A percentile compares a stretch with the other conserved stretches of the same genome.
These are phyloP conservation scores for Boechera divaricarpa DNA, from an alignment of 345 rosid species.

Conservation along the genomic window DNA sequence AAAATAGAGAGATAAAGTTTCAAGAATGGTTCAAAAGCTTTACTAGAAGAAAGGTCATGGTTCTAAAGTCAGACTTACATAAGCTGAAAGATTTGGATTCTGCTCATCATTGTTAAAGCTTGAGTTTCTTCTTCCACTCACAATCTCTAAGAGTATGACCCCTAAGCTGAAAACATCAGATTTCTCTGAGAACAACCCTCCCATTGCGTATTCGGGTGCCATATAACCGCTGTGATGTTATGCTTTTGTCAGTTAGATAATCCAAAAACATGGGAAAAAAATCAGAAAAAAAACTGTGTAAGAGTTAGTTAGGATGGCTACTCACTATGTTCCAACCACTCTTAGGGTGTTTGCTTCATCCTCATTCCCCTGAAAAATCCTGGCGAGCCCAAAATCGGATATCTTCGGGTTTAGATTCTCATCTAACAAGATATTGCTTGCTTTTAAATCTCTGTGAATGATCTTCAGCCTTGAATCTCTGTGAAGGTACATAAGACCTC, in stretches of 20 bases:
- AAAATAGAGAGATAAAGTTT: neutral
- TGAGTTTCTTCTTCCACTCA: constrained; percentile 47
- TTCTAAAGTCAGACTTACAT: constrained; percentile 36
- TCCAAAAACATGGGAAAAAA: neutral
- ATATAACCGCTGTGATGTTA: constrained; percentile 49
- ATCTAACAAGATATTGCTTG: constrained; percentile 52
- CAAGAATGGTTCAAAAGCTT: neutral
- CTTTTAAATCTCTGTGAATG: constrained; percentile 53
- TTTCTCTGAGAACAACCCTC: constrained; percentile 54
- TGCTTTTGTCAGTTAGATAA: constrained; percentile 10
- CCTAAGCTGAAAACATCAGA: constrained; percentile 59
- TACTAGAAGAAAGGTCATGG: neutral
- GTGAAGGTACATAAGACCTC: constrained; percentile 52
- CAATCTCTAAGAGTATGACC: constrained; percentile 49
- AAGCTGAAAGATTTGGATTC: constrained; percentile 39
- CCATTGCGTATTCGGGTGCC: constrained; percentile 53
- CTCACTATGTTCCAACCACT: constrained; percentile 32
- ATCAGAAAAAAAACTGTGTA: neutral
- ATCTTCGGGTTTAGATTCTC: constrained; percentile 50
- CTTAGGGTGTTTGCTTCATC: constrained; percentile 27
- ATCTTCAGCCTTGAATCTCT: constrained; percentile 51
- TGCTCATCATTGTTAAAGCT: constrained; percentile 35
- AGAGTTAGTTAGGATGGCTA: neutral
- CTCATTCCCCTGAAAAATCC: constrained; percentile 22
- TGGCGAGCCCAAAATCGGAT: constrained; percentile 43